Evolutionary conservation across 179 eudicot species (phyloP).

Genomic region (Corrigiola litoralis): DNA sequence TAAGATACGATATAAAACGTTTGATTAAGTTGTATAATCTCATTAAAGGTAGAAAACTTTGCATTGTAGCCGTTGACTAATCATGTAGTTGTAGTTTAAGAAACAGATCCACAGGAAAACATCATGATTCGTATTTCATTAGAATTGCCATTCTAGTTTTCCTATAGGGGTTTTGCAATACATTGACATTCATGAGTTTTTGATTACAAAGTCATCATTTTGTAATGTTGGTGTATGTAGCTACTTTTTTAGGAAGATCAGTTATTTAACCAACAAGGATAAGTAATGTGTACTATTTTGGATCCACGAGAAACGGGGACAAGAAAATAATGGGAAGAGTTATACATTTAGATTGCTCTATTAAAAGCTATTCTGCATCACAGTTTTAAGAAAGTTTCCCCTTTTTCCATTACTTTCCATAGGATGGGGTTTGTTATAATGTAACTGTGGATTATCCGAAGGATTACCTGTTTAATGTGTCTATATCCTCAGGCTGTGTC

Average conservation of each 20-base stretch:
- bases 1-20: neutral
- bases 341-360: neutral
- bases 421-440: neutral
- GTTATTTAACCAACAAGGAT: neutral
- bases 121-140: too few relatives aligned
- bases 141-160: neutral
- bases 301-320: neutral
- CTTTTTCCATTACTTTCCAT: neutral
- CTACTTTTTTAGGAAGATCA: neutral
- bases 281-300: neutral
- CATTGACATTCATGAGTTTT: neutral
- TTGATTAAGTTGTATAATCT: neutral
- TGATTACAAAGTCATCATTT: neutral
- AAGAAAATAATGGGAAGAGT: too few relatives aligned
- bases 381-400: neutral
- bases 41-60: neutral
- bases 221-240: neutral
- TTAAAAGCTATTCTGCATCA: neutral
- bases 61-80: neutral
- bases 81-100: neutral
- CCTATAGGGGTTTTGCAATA: neutral
- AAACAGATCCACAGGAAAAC: neutral
- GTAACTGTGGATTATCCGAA: neutral
- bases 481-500: conserved; percentile 33
- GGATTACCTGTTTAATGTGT: neutral